Evolutionary conservation across 805 yeast genomes (phyloP), one percentile per base, ranked within the genome.

Genomic region (Barnettozyma californica): DNA sequence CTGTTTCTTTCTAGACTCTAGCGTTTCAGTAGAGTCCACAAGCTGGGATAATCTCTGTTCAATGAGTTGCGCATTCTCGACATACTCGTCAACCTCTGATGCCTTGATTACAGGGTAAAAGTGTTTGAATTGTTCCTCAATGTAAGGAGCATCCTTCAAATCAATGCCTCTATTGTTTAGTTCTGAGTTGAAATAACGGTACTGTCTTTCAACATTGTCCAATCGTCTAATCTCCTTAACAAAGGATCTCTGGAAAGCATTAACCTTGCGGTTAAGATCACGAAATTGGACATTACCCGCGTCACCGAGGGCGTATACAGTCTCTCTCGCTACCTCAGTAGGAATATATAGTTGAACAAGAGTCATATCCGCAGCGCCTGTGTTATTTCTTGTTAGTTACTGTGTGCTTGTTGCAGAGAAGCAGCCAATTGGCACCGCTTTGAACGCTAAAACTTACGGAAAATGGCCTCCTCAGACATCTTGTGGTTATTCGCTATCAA

Each of bases 321-420:
- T 80, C 52, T 89, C 95, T 54, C 97, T 76, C 14, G 95, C 78
- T 40, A 89, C 84, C 70, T 94, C 99, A 21, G 89, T 83, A 9
- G 99, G 94, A 51, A 94, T 82, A 67, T 87, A 94, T 58, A 94
- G 76, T 73, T 94, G 98, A 45, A 92, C 87, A 61, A 95, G 77
- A 45, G 96, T 81, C 98, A 94, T 94, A 64, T 89, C 96, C 85
- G 98, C 98, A 52, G 98, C 88, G 75, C 97, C 65, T 61, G 26
- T 19, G 25, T 5, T 3, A 14, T 13, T 9, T 36, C 31, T 31
- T 35, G 58, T 56, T 48, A 49, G 53, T 53, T 29, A 6, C 11
- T 29, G 33, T 29, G 33, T 11, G 33, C 14, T 29, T 29, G 14
- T n/a, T 11, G 11, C 11, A 29, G 16, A 29, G 33, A 29, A 14